phyloP scores from a whole-genome alignment of 2,329 filamentous ascomycete genomes.

The Pseudocercospora cruenta region DNA sequence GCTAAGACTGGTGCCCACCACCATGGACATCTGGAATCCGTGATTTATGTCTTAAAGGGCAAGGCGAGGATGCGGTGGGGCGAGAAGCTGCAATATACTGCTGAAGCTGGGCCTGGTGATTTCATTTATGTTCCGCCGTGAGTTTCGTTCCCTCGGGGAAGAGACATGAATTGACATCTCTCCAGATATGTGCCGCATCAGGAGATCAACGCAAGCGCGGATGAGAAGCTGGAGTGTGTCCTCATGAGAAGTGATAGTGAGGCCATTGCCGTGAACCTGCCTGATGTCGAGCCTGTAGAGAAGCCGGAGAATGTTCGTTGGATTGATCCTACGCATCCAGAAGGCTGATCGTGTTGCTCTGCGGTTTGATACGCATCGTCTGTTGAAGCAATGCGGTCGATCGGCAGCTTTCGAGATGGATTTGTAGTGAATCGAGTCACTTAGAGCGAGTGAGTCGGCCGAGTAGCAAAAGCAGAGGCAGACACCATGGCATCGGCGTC shows the following conservation, averaged over 20 bases:
- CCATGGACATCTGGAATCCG: conserved; percentile 51
- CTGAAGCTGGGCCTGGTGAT: conserved; percentile 51
- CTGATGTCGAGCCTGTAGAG: conserved; percentile 49
- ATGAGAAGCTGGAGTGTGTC: conserved; percentile 50
- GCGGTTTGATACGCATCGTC: background rate
- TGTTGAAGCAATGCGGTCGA: background rate
- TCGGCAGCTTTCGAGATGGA: background rate
- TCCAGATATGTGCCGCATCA: conserved; percentile 44
- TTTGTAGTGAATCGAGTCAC: background rate
- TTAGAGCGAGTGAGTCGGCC: background rate
- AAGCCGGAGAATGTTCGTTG: conserved; percentile 50
- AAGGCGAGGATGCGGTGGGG: conserved; percentile 53
- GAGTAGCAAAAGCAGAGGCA: background rate
- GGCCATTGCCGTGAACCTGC: conserved; percentile 51
- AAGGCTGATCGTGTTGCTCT: conserved; percentile 1
- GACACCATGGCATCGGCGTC: background rate
- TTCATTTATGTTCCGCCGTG: conserved; percentile 54
- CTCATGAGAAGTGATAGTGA: conserved; percentile 49
- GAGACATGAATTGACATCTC: background rate
- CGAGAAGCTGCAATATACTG: conserved; percentile 49
- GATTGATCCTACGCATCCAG: conserved; percentile 49
- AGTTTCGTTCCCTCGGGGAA: background rate
- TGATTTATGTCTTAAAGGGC: conserved; percentile 52
- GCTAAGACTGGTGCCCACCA: conserved; percentile 53
- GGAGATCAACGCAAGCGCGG: conserved; percentile 50